Evolutionary conservation across 2,329 filamentous ascomycete genomes (phyloP).

Genomic region (Ilyonectria mors-panacis): DNA sequence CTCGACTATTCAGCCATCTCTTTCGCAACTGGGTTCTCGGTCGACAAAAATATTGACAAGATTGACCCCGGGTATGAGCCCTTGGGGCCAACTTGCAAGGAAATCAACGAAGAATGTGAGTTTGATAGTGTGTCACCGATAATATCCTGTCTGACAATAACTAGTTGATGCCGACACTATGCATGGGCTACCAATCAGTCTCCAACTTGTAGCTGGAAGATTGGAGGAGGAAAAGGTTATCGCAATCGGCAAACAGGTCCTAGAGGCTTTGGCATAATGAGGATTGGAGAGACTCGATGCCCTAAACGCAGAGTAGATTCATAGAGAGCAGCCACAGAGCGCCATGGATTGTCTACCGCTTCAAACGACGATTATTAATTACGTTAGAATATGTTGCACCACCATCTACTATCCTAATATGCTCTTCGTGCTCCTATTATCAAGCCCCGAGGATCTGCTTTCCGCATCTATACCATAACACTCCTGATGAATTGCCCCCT

Average conservation of each 20-base stretch:
- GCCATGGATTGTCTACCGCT: background rate
- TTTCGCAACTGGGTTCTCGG: conserved; percentile 60
- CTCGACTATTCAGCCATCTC: conserved; percentile 64
- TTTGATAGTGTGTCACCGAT: background rate
- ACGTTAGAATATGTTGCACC: no score
- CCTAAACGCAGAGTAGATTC: no score
- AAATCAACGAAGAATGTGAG: conserved; percentile 61
- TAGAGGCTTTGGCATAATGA: conserved; percentile 30
- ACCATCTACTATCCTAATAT: no score
- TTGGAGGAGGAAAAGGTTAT: conserved; percentile 60
- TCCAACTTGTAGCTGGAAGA: conserved; percentile 61
- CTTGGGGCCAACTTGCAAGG: conserved; percentile 55
- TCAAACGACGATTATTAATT: no score
- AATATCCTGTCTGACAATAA: background rate
- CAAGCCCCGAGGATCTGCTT: no score
- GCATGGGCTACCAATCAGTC: conserved; percentile 60
- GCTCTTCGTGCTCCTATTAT: no score
- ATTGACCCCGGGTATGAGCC: conserved; percentile 50
- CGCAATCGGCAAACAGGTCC: conserved; percentile 49
- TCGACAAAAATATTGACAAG: conserved; percentile 58
- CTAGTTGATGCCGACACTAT: conserved; percentile 57
- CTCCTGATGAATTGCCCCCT: no score
- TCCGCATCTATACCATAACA: no score
- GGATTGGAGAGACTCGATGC: no score
- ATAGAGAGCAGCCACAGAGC: no score